Base-by-base conservation (phyloP, 208 protist species). In the Porcisia deanei region DNA sequence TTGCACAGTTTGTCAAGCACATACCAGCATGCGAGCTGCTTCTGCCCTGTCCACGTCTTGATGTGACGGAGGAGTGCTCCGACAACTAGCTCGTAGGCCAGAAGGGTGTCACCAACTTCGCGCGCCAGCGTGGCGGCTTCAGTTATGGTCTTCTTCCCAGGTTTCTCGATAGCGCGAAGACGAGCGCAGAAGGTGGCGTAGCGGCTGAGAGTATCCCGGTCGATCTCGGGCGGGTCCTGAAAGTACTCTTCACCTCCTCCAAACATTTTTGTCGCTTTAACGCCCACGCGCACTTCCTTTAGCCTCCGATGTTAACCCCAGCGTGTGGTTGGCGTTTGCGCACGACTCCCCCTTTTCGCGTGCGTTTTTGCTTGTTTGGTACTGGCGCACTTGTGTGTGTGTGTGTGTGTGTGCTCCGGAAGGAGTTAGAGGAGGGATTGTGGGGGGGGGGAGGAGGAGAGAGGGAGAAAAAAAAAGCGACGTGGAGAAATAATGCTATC, bases 231-330 rank as follows among this genome's bases (percentile, higher is more conserved):
- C 5, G 94, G 94, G 60, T 93, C 87, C 66, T 90, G 86, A 76
- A 97, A 97, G 83, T 94, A 97, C 59, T 97, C 91, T 73, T 97
- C 91, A 63, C 94, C 94, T 74, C 94, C 94, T 39, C 94, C 94
- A 70, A 96, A 96, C 94, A 97, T 97, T 39, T 2, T 37, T 18
- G 7, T 43, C 20, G 66, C 20, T 22, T 41, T 45, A 10, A 49
- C 66, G 66, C 30, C 4, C 2, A 22, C 45, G 66, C 66, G 25
- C 66, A 43, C 47, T 53, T 57, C 16, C 52, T 30, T 25, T 22
- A 18, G 68, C 25, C 39, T 43, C 14, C 30, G 47, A 8, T n/a
- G 16, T 52, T 67, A 30, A 52, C 63, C 57, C 14, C n/a, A 22
- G 18, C 14, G 34, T 43, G 66, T 30, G 66, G 55, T 25, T 22